phyloP scores from a whole-genome alignment of 2,329 filamentous ascomycete species.

The Fusarium odoratissimum region DNA sequence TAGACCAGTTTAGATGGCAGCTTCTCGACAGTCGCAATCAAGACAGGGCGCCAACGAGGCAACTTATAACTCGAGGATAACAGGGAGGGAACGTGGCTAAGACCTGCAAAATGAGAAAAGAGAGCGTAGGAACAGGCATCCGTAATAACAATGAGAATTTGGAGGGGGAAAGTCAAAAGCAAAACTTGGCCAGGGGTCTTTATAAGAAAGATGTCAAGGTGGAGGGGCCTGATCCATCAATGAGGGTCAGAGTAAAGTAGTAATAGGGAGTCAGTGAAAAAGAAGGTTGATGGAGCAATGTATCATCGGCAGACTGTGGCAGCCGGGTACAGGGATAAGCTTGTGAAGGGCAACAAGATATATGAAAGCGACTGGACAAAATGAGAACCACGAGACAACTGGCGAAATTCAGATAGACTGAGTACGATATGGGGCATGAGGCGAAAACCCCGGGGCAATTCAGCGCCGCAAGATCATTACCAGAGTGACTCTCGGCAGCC shows the following conservation, averaged over 20 bases:
- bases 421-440: conserved; percentile 21
- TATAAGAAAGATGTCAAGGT: conserved; percentile 24
- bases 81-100: conserved; percentile 28
- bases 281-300: conserved; percentile 32
- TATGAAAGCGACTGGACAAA: conserved; percentile 28
- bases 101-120: conserved; percentile 29
- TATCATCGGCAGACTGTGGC: conserved; percentile 16
- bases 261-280: conserved; percentile 14
- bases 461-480: conserved; percentile 22
- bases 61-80: conserved; percentile 24
- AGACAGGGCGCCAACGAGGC: conserved; percentile 5
- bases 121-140: conserved; percentile 20
- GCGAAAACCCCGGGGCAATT: conserved; percentile 19
- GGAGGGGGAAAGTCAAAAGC: conserved; percentile 35
- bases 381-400: conserved; percentile 19
- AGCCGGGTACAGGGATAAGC: conserved; percentile 31
- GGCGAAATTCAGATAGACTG: conserved; percentile 26
- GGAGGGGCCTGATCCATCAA: conserved; percentile 12
- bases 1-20: background rate
- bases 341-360: conserved; percentile 37
- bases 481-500: conserved; percentile 11
- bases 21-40: conserved; percentile 3
- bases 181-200: conserved; percentile 31
- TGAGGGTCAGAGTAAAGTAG: conserved; percentile 7
- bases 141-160: background rate